Base-by-base conservation (phyloP, 148 eudicot species). In the Camellia granthamiana region DNA sequence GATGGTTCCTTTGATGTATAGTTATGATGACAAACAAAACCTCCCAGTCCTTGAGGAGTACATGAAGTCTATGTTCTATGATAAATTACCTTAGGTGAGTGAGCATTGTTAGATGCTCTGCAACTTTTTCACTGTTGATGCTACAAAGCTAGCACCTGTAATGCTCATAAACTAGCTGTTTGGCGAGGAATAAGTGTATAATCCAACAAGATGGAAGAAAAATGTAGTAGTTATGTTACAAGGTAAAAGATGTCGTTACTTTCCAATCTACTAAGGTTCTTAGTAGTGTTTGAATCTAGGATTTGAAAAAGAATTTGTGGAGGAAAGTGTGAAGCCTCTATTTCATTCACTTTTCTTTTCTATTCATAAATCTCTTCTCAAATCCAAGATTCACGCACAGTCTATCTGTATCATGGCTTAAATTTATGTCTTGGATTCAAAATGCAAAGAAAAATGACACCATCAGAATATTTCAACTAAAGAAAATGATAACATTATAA, bases 1-100 rank as follows among this genome's bases (percentile, higher is more conserved):
- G 74, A 82, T 86, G 84, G 81, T 86, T 23, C 82, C 88, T 58
- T 46, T 84, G 71, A 80, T 88, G 87, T 88, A 86, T 65, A 84
- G 66, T 67, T 84, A 84, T 38, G 87, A 86, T 68, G 88, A 86
- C 12, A 81, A 85, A 18, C 80, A 76, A 16, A 54, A 66, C 13
- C 87, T 84, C 15, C 88, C 84, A 5, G 42, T 82, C 43, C 87
- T 88, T 14, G 70, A 80, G 65, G 80, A 82, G 49, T 62, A 84
- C 55, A 54, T 86, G 30, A 79, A 81, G 7, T 72, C 79, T 14
- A 76, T 87, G 81, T 77, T 84, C 78, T 44, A 43, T 69, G 66
- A 79, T 49, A 51, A 19, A n/a, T 46, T 62, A n/a, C 74, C 23
- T 42, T 16, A 38, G 30, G 52, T 21, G 3, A 16, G 3, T 11